These are phyloP conservation scores for Solanum dulcamara DNA, from an alignment of 257 asterid species.

Conservation along the genomic window DNA sequence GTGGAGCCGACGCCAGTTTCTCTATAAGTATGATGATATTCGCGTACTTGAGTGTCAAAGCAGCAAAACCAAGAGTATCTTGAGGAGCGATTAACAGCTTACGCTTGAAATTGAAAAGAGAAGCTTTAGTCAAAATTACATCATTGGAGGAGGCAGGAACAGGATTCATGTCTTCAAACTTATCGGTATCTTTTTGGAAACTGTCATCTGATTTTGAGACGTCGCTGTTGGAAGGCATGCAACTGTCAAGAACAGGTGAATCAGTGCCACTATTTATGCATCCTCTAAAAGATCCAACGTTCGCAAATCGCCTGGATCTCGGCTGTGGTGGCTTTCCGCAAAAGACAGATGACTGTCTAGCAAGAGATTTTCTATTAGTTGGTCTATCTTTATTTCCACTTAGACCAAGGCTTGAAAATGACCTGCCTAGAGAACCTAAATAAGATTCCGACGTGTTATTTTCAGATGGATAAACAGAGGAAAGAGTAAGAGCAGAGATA, in stretches of 20 bases:
- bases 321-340: constrained; percentile 24
- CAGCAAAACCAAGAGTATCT: constrained; percentile 54
- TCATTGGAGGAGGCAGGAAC: constrained; percentile 7
- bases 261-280: constrained; percentile 47
- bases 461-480: constrained; percentile 28
- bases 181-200: constrained; percentile 5
- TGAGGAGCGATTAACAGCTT: constrained; percentile 21
- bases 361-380: constrained; percentile 25
- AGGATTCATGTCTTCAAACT: neutral
- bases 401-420: constrained; percentile 58
- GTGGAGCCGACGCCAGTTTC: constrained; percentile 57
- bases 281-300: constrained; percentile 42
- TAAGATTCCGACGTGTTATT: constrained; percentile 19
- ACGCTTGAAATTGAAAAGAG: constrained; percentile 30
- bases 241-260: constrained; percentile 37
- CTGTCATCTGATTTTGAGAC: constrained; percentile 18
- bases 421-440: constrained; percentile 45
- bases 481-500: constrained; percentile 29
- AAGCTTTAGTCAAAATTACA: constrained; percentile 4
- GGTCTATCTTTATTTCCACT: constrained; percentile 31
- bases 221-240: constrained; percentile 30
- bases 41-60: constrained; percentile 63
- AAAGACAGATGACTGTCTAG: constrained; percentile 25
- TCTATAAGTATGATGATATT: constrained; percentile 48
- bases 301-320: constrained; percentile 28